Percentiles rank a stretch among this genome's conserved stretches.
These are phyloP conservation scores for Wickerhamiella vanderwaltii DNA, from an alignment of 805 yeast species.

Conservation along the genomic window DNA sequence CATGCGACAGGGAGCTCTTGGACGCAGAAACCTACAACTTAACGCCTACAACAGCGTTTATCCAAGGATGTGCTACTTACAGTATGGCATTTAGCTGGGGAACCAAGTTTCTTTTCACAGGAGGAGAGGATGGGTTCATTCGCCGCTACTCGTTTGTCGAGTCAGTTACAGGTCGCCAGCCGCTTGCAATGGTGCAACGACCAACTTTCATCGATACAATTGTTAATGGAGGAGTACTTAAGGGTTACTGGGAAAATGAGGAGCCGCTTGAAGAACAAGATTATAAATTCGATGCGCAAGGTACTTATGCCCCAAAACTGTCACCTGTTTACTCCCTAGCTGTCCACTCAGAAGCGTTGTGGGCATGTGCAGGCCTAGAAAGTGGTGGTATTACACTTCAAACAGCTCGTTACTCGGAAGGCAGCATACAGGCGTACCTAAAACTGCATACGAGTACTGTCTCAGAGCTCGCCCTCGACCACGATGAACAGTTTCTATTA, in stretches of 20 bases:
- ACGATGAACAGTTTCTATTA: constrained; percentile 48
- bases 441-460: constrained; percentile 61
- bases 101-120: constrained; percentile 77
- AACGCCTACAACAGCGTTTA: constrained; percentile 72
- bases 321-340: constrained; percentile 86
- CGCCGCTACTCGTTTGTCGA: constrained; percentile 78
- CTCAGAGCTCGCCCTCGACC: constrained; percentile 53
- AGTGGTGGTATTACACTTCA: constrained; percentile 78
- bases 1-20: background rate
- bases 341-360: constrained; percentile 67
- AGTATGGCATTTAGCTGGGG: constrained; percentile 67
- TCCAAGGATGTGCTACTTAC: constrained; percentile 68
- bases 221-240: constrained; percentile 67
- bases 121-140: constrained; percentile 92
- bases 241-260: constrained; percentile 93
- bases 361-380: constrained; percentile 71
- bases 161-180: constrained; percentile 75
- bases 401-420: constrained; percentile 72
- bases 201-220: constrained; percentile 82
- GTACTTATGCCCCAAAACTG: constrained; percentile 31
- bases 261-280: constrained; percentile 51
- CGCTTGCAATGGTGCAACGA: constrained; percentile 79
- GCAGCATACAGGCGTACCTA: constrained; percentile 66
- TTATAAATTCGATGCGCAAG: constrained; percentile 30
- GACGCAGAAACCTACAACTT: background rate